Conservation (phyloP, 495 filamentous ascomycete genomes). For the Neurospora hispaniola region DNA sequence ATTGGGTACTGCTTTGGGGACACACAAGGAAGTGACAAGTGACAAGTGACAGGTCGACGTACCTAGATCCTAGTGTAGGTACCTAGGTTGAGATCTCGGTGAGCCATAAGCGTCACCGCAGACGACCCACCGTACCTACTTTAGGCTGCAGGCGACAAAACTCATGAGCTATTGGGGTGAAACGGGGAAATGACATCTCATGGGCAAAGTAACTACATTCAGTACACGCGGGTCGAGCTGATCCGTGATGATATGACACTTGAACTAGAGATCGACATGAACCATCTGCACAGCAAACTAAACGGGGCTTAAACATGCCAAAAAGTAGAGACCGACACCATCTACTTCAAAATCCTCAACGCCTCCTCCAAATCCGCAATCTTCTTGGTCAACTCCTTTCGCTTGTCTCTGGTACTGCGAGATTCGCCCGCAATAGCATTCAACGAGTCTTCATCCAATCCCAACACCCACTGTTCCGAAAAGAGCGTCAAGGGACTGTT, state of each 20-base stretch:
- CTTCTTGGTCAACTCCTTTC: constrained; percentile 17
- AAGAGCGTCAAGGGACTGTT: constrained; percentile 24
- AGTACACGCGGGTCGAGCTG: no score
- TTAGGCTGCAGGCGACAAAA: no score
- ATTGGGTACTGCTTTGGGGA: background rate
- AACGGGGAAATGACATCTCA: no score
- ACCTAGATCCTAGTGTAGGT: background rate
- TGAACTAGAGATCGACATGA: no score
- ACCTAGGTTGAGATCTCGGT: background rate
- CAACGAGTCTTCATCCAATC: constrained; percentile 19
- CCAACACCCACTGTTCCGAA: constrained; percentile 24
- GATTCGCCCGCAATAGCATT: constrained; percentile 27
- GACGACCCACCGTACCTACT: no score
- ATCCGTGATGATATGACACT: no score
- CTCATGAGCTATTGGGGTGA: no score
- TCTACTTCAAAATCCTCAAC: constrained; percentile 14
- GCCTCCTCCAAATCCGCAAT: constrained; percentile 20
- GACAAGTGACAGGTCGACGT: no score
- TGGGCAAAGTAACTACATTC: no score
- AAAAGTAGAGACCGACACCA: background rate
- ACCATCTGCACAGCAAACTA: no score
- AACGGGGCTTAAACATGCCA: background rate
- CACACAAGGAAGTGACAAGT: no score
- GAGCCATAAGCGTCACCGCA: background rate
- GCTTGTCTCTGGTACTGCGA: constrained; percentile 8